Conservation (phyloP, 306 rosid genomes). For the Citrullus amarus region DNA sequence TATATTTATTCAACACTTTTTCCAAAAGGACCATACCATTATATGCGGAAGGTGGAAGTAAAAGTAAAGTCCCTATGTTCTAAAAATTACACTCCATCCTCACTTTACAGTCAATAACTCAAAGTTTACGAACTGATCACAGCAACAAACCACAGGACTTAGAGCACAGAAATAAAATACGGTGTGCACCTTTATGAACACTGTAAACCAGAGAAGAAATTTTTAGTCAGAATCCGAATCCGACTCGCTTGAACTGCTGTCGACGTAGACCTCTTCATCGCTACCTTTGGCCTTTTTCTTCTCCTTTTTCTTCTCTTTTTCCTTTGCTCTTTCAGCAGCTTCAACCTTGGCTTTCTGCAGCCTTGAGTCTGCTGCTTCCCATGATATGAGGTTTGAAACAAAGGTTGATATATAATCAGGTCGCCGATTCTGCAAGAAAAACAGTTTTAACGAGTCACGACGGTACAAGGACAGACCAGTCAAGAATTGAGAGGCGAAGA, state of each 20-base stretch:
- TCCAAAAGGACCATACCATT: neutral
- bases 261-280: neutral
- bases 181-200: neutral
- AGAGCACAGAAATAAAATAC: neutral
- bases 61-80: neutral
- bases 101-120: neutral
- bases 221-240: neutral
- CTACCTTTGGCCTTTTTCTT: neutral
- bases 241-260: slow-evolving; percentile 2
- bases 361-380: slow-evolving; percentile 66
- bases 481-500: neutral
- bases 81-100: neutral
- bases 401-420: slow-evolving; percentile 55
- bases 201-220: neutral
- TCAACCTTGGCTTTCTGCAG: slow-evolving; percentile 46
- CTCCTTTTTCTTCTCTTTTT: neutral
- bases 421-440: slow-evolving; percentile 41
- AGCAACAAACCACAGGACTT: neutral
- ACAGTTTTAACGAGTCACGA: neutral
- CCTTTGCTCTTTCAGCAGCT: slow-evolving; percentile 23
- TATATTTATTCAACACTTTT: neutral
- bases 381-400: slow-evolving; percentile 68
- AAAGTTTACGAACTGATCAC: neutral
- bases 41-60: neutral
- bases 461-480: neutral